Conservation (phyloP, 257 asterid genomes). For the Rhazya stricta region DNA sequence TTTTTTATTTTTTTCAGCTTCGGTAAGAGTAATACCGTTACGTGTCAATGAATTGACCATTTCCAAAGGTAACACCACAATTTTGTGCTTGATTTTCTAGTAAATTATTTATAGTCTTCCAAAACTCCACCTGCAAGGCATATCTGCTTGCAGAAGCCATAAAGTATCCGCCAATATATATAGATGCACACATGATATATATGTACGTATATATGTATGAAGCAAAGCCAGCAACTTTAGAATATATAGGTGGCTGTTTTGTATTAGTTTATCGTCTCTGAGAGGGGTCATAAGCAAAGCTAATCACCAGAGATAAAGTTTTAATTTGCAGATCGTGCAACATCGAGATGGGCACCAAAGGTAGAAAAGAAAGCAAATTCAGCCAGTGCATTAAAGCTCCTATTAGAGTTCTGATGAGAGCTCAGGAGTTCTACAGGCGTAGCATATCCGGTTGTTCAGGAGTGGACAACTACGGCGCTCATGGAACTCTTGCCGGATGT, state of each 20-base stretch:
- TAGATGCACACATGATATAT: too few relatives aligned
- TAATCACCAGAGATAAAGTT: too few relatives aligned
- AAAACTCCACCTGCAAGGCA: too few relatives aligned
- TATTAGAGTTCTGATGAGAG: constrained; percentile 29
- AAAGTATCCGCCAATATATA: too few relatives aligned
- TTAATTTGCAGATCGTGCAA: not conserved
- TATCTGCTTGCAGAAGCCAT: too few relatives aligned
- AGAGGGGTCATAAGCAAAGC: not conserved
- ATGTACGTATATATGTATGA: too few relatives aligned
- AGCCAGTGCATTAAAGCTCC: constrained; percentile 38
- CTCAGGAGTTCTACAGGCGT: constrained; percentile 43
- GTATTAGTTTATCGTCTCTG: not conserved
- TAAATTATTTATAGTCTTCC: too few relatives aligned
- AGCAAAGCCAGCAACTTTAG: too few relatives aligned
- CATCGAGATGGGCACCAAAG: constrained; percentile 21
- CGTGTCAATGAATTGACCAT: not conserved
- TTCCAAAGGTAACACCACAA: not conserved
- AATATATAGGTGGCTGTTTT: too few relatives aligned
- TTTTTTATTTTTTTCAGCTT: too few relatives aligned
- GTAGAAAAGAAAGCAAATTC: constrained; percentile 23
- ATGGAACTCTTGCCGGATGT: constrained; percentile 19
- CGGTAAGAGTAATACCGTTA: too few relatives aligned
- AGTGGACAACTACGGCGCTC: constrained; percentile 15
- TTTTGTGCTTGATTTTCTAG: too few relatives aligned
- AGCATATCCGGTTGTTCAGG: constrained; percentile 39